phyloP scores from a whole-genome alignment of 2,329 filamentous ascomycete genomes.

The Aspergillus sp. region DNA sequence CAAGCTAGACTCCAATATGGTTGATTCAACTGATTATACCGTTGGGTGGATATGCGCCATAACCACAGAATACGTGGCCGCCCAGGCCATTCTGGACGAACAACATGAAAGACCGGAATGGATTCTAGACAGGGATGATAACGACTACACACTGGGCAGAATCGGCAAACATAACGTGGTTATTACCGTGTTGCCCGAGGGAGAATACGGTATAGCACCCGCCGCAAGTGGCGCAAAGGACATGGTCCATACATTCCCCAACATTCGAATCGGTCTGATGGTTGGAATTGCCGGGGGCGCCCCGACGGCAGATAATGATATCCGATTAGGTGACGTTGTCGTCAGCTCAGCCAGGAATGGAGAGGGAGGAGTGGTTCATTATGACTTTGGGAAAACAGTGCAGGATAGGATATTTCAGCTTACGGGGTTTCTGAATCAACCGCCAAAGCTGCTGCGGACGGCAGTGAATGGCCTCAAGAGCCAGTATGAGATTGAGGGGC shows the following conservation, averaged over 20 bases:
- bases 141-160: constrained; percentile 22
- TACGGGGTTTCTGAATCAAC: too few species aligned
- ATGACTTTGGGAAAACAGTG: too few species aligned
- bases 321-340: not conserved
- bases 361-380: too few species aligned
- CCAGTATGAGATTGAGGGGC: too few species aligned
- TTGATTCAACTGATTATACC: constrained; percentile 21
- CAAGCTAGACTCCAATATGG: too few species aligned
- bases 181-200: constrained; percentile 22
- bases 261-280: not conserved
- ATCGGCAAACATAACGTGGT: constrained; percentile 22
- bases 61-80: constrained; percentile 32
- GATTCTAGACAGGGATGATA: constrained; percentile 15
- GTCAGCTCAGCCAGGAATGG: too few species aligned
- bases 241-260: not conserved
- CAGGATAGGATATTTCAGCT: too few species aligned
- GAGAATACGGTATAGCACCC: constrained; percentile 19
- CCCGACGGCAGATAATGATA: too few species aligned
- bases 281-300: not conserved
- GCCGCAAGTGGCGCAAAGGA: not conserved
- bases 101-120: constrained; percentile 18
- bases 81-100: constrained; percentile 36
- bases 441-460: too few species aligned
- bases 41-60: constrained; percentile 44
- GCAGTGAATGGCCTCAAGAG: too few species aligned